Evolutionary conservation across 2,329 filamentous ascomycete species (phyloP).

Genomic region (Penicillium sp.): DNA sequence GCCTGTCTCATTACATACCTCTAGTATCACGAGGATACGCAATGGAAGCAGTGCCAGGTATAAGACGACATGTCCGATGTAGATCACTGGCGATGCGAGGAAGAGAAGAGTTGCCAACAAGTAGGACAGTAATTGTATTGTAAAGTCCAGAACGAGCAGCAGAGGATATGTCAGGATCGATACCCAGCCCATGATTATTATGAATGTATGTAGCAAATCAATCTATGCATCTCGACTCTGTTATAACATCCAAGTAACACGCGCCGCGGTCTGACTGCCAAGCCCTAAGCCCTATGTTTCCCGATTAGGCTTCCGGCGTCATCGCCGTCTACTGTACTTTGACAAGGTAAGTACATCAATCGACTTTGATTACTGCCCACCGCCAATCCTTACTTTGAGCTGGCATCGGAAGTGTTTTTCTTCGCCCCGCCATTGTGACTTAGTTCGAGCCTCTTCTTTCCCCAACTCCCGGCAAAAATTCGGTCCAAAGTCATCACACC

Average conservation of each 20-base stretch:
- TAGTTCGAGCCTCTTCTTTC: constrained; percentile 2
- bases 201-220: background rate
- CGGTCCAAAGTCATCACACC: constrained; percentile 1
- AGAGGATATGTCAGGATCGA: background rate
- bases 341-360: constrained; percentile 6
- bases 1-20: constrained; percentile 44
- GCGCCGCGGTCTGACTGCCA: constrained; percentile 2
- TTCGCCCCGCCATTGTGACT: constrained; percentile 25
- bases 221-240: background rate
- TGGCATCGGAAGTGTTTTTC: constrained; percentile 11
- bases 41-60: constrained; percentile 50
- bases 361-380: constrained; percentile 9
- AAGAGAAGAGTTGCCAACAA: constrained; percentile 34
- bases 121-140: constrained; percentile 18
- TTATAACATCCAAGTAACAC: constrained; percentile 6
- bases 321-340: constrained; percentile 17
- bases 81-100: constrained; percentile 49
- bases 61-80: constrained; percentile 46
- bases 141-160: constrained; percentile 8
- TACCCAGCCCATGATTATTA: constrained; percentile 1
- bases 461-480: constrained; percentile 9
- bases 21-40: constrained; percentile 51
- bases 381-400: constrained; percentile 11
- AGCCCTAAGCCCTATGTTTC: constrained; percentile 25
- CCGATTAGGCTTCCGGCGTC: constrained; percentile 20